Evolutionary conservation across 2,329 filamentous ascomycete genomes (phyloP), one percentile per base, ranked within the genome.

Genomic region (Pseudocercospora vitis): DNA sequence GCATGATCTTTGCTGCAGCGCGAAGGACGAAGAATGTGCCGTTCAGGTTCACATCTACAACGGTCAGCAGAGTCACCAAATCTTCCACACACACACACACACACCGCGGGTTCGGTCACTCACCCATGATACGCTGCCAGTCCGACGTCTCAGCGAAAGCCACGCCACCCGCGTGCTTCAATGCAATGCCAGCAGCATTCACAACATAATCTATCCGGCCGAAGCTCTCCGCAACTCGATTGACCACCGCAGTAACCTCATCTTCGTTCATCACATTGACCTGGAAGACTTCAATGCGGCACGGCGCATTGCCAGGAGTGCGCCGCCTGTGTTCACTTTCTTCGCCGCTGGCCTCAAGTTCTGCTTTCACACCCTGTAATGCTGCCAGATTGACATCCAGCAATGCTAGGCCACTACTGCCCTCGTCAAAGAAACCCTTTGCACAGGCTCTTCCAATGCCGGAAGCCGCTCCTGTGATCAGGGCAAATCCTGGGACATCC

Each of bases 381-480:
- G 33, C 33, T 37, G 14, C 33, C 33, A 37, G 16, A 37, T 37
- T 18, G 16, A 37, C n/a, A 18, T 37, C 33, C 33, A 37, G 16
- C 4, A 37, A 16, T 7, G 33, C 33, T 8, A 37, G 33, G 9
- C 33, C 33, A 4, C n/a, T 16, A 19, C 33, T 16, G 9, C 33
- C 33, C 16, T 37, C 33, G 19, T 37, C 33, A 18, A 37, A 37
- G 33, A 37, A 37, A 18, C 33, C 33, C 32, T 71, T 70, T 9
- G 77, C 74, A 9, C 76, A 74, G 18, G 73, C 72, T 9, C 75
- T 70, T 14, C 77, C 78, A 42, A 81, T 80, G 7, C 78, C 78
- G 2, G 71, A 72, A 2, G 71, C 73, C 2, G 72, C 73, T 26
- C 78, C 78, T 2, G 78, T 80, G 18, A 81, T 65, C n/a, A 37